A percentile compares a stretch with the other conserved stretches of the same genome.
phyloP scores from a whole-genome alignment of 2,329 filamentous ascomycete species.

The Didymosphaeria variabile region DNA sequence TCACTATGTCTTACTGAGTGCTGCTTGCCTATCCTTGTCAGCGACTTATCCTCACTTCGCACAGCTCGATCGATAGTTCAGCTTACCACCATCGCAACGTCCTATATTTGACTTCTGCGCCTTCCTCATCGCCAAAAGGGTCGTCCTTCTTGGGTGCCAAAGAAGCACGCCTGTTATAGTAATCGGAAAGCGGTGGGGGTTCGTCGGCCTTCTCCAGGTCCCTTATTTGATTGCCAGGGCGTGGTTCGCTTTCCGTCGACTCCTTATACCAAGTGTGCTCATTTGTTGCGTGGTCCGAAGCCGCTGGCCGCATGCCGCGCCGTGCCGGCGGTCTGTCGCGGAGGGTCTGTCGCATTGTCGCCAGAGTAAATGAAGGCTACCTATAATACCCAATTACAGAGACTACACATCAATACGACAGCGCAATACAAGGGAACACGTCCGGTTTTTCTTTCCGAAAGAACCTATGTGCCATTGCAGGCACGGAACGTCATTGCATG shows the following conservation, averaged over 20 bases:
- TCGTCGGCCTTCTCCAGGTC: not conserved
- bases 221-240: not conserved
- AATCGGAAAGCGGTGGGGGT: not conserved
- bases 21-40: conserved; percentile 17
- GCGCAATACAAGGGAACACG: not conserved
- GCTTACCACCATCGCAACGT: conserved; percentile 59
- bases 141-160: conserved; percentile 19
- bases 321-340: conserved; percentile 4
- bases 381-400: not conserved
- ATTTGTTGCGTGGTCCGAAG: not conserved
- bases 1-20: conserved; percentile 51
- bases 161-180: not conserved
- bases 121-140: conserved; percentile 37
- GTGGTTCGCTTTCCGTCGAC: not conserved
- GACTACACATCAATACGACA: not conserved
- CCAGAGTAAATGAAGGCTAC: not conserved
- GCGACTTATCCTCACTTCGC: not conserved
- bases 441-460: not conserved
- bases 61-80: not conserved
- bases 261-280: not conserved
- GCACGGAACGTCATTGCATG: conserved; percentile 1
- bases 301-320: not conserved
- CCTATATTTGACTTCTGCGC: conserved; percentile 59
- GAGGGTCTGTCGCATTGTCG: conserved; percentile 7
- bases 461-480: not conserved